A percentile compares a stretch with the other conserved stretches of the same genome.
These are phyloP conservation scores for Gnetum montanum DNA, from an alignment of 75 land plant species.

Conservation along the genomic window DNA sequence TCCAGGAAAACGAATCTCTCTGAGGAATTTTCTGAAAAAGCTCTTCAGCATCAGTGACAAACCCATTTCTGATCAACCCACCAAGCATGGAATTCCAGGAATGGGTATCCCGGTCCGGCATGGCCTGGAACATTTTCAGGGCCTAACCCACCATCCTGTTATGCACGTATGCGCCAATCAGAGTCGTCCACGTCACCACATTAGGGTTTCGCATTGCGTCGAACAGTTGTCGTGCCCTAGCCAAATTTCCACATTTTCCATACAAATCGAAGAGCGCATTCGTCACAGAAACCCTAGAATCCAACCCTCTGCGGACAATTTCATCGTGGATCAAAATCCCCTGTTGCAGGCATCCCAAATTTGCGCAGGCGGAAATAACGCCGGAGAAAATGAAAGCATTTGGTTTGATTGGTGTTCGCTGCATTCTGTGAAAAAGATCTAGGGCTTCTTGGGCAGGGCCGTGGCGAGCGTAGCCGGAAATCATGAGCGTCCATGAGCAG, in stretches of 20 bases:
- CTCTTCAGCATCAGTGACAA: conserved; percentile 3
- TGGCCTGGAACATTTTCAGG: conserved; percentile 8
- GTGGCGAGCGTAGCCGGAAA: conserved; percentile 1
- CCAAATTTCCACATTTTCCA: conserved; percentile 11
- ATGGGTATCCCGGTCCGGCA: conserved; percentile 7
- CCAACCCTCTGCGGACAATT: conserved; percentile 2
- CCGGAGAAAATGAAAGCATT: conserved; percentile 5
- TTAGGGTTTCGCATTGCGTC: conserved; percentile 9
- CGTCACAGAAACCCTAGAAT: not conserved
- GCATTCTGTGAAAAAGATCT: conserved; percentile 11
- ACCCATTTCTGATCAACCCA: conserved; percentile 7
- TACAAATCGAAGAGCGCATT: conserved; percentile 14
- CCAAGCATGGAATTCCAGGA: conserved; percentile 17
- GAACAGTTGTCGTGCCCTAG: conserved; percentile 10
- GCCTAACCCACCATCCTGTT: conserved; percentile 8
- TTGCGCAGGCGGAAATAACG: conserved; percentile 7
- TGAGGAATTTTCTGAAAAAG: conserved; percentile 12
- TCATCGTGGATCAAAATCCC: conserved; percentile 4
- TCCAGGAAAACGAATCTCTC: conserved; percentile 8
- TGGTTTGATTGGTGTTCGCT: not conserved
- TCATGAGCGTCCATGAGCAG: conserved; percentile 8
- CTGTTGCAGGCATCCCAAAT: not conserved
- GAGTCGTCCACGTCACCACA: conserved; percentile 23
- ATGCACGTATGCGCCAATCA: conserved; percentile 15
- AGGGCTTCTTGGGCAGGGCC: conserved; percentile 3